Conservation (phyloP, 148 eudicot species). For the Rhododendron molle region DNA sequence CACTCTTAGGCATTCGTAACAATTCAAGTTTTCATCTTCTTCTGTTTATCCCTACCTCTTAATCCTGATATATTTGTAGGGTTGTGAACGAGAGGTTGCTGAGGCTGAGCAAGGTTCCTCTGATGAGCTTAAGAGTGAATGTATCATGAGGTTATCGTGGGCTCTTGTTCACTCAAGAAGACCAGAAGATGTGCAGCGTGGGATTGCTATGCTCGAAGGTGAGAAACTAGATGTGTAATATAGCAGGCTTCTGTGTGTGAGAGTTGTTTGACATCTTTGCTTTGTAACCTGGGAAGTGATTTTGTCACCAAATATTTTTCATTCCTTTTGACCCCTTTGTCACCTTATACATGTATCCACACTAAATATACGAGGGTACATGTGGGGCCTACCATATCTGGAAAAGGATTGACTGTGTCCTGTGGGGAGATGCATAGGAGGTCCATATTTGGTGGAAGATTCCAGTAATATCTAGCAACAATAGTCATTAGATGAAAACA, state of each 20-base stretch:
- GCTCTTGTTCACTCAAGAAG: constrained; percentile 42
- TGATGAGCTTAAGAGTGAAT: constrained; percentile 25
- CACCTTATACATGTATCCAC: neutral
- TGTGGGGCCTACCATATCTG: neutral
- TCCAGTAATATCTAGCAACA: neutral
- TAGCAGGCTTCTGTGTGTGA: neutral
- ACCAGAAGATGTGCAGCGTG: constrained; percentile 44
- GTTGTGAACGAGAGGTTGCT: constrained; percentile 43
- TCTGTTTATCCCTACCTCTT: neutral
- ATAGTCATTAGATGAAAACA: neutral
- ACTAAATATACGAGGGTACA: neutral
- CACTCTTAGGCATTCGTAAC: neutral
- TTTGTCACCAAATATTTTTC: neutral
- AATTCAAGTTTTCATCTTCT: neutral
- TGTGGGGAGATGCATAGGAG: neutral
- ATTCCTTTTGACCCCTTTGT: neutral
- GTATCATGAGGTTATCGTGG: constrained; percentile 42
- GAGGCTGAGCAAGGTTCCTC: constrained; percentile 34
- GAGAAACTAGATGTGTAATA: neutral
- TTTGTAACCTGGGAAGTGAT: neutral
- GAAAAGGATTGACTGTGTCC: neutral
- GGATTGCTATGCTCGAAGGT: constrained; percentile 44
- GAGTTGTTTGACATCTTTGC: neutral
- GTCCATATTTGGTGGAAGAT: neutral
- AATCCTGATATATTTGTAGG: constrained; percentile 18